Evolutionary conservation across 2,329 filamentous ascomycete species (phyloP).

Genomic region (Fusarium buharicum): DNA sequence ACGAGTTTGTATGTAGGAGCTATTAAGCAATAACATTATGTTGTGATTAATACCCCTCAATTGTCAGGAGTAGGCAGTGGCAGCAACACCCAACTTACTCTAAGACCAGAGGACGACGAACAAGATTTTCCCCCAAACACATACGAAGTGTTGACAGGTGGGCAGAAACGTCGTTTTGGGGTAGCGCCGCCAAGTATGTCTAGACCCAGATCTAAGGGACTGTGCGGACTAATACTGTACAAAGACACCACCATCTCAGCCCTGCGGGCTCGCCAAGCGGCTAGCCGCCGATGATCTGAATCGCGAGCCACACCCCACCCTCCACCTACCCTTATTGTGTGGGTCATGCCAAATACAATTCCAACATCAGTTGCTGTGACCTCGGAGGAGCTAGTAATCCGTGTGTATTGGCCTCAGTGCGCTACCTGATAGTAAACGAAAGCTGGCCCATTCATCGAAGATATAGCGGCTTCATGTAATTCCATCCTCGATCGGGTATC

Average conservation of each 20-base stretch:
- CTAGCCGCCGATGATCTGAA: slow-evolving; percentile 5
- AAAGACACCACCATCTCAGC: neutral
- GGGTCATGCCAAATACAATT: slow-evolving; percentile 16
- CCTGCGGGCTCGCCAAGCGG: slow-evolving; percentile 6
- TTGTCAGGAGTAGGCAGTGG: neutral
- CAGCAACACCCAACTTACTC: neutral
- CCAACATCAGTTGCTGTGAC: slow-evolving; percentile 7
- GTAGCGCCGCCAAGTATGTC: neutral
- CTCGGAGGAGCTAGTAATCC: neutral
- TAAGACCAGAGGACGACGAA: neutral
- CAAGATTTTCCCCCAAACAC: neutral
- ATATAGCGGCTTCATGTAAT: neutral
- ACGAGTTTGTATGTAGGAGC: neutral
- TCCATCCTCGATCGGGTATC: slow-evolving; percentile 2
- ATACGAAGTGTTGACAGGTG: neutral
- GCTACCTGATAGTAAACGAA: neutral
- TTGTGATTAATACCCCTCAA: neutral
- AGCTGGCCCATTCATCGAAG: neutral
- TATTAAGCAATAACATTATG: neutral
- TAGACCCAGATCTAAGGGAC: neutral
- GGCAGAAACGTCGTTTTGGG: neutral
- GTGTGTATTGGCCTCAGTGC: neutral
- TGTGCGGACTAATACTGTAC: slow-evolving; percentile 7
- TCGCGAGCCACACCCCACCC: neutral
- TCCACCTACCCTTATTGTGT: neutral